These are phyloP conservation scores for Suillus americanus DNA, from an alignment of 768 basidiomycete species.

Conservation along the genomic window DNA sequence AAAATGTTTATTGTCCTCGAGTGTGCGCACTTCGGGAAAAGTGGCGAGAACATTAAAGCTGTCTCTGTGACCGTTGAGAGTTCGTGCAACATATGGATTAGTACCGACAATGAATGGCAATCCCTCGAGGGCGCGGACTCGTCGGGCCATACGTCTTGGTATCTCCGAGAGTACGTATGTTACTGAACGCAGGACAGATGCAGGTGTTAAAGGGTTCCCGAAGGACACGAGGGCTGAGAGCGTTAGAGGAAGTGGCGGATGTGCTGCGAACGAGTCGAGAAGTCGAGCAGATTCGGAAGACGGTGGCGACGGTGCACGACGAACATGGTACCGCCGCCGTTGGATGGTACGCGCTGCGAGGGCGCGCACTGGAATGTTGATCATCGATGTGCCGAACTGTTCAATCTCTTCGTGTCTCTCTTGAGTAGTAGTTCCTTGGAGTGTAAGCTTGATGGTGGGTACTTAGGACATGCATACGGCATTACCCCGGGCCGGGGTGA, in stretches of 20 bases:
- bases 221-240: constrained; percentile 73
- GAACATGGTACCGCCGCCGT: constrained; percentile 25
- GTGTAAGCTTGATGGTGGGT: background rate
- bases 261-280: constrained; percentile 60
- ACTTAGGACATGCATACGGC: too few species aligned
- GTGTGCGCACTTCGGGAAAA: constrained; percentile 60
- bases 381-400: background rate
- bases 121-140: constrained; percentile 70
- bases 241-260: constrained; percentile 67
- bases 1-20: constrained; percentile 71
- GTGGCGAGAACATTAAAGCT: constrained; percentile 71
- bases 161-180: constrained; percentile 74
- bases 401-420: background rate
- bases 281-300: constrained; percentile 57
- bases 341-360: background rate
- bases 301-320: constrained; percentile 47
- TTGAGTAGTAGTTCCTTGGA: background rate
- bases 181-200: constrained; percentile 74
- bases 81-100: constrained; percentile 80
- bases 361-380: background rate
- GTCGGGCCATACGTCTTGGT: constrained; percentile 71
- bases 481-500: too few species aligned
- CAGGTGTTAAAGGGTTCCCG: constrained; percentile 68
- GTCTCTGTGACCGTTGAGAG: constrained; percentile 63
- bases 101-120: constrained; percentile 89